Conservation (phyloP, 768 basidiomycete genomes). For the Russula ochroleuca region DNA sequence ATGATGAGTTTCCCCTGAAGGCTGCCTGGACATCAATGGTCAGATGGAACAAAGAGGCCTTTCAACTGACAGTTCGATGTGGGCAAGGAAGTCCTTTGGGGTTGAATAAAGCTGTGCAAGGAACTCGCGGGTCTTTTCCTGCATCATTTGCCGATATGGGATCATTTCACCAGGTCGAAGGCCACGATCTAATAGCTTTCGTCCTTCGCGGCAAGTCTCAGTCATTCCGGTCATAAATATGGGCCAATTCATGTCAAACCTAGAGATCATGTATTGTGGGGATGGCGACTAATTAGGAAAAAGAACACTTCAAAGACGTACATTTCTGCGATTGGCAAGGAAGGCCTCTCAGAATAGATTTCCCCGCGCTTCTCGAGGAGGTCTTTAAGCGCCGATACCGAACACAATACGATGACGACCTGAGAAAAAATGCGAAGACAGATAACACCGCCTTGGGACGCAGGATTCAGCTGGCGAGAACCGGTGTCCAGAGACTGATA, state of each 20-base stretch:
- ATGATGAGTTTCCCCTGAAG: constrained; percentile 5
- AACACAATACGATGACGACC: background rate
- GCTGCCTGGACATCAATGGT: background rate
- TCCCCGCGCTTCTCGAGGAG: constrained; percentile 18
- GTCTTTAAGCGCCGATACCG: constrained; percentile 6
- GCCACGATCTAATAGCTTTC: constrained; percentile 2
- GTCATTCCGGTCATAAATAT: background rate
- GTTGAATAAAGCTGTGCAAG: background rate
- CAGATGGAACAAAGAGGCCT: too few relatives aligned
- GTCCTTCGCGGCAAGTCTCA: background rate
- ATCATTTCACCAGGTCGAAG: background rate
- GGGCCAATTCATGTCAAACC: background rate
- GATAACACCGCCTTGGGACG: constrained; percentile 11
- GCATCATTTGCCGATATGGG: background rate
- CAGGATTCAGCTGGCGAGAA: background rate
- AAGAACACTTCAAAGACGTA: background rate
- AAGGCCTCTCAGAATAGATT: background rate
- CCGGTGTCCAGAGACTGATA: too few relatives aligned
- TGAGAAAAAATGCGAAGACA: constrained; percentile 4
- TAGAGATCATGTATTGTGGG: background rate
- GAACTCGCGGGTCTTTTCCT: background rate
- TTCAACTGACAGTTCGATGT: background rate
- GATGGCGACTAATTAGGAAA: background rate
- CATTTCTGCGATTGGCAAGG: background rate
- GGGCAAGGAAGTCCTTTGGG: background rate